Evolutionary conservation across 2,329 filamentous ascomycete genomes (phyloP), one percentile per base, ranked within the genome.

Genomic region (Fusarium sterilihyphosum): DNA sequence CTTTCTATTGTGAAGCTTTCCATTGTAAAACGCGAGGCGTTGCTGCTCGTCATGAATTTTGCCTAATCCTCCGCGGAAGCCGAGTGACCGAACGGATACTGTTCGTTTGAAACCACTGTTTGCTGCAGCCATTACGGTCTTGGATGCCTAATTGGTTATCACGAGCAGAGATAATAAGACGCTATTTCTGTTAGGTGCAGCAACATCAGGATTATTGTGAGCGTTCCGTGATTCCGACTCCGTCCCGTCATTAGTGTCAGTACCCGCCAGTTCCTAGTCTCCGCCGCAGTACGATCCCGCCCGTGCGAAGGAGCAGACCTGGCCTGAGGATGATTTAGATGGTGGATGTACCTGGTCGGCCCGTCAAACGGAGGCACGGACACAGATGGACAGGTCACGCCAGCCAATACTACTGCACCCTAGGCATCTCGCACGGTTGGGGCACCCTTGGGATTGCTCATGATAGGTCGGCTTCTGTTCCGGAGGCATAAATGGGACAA

Each of bases 351-450:
- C 50, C 53, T 57, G 50, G 60, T 59, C 50, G 60, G 50, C 43
- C 64, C 54, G 67, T 58, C 64, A 58, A 62, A 54, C 56, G 44
- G 67, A 57, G 58, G 60, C 71, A 74, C 71, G 63, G 71, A 57
- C 66, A 59, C 31, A 44, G 17, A 57, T 31, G 26, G 50, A 62
- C 38, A 52, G 46, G 50, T 61, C 65, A 69, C 65, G 58, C 49
- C 66, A 69, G 65, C 65, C 57, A 43, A 67, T 69, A 47, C 43
- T 70, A 61, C 57, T 37, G 57, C 37, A 44, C 64, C 40, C 61
- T 65, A 72, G 47, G 37, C 31, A 67, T 52, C 58, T 71, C 72
- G 72, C 72, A 74, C 72, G 72, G 72, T 74, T 74, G 72, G 72
- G 72, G 71, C 65, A 46, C 63, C 53, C 53, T 70, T 43, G 53